Evolutionary conservation across 2,329 filamentous ascomycete genomes (phyloP), one percentile per base, ranked within the genome.

Genomic region (Claviceps maximensis): DNA sequence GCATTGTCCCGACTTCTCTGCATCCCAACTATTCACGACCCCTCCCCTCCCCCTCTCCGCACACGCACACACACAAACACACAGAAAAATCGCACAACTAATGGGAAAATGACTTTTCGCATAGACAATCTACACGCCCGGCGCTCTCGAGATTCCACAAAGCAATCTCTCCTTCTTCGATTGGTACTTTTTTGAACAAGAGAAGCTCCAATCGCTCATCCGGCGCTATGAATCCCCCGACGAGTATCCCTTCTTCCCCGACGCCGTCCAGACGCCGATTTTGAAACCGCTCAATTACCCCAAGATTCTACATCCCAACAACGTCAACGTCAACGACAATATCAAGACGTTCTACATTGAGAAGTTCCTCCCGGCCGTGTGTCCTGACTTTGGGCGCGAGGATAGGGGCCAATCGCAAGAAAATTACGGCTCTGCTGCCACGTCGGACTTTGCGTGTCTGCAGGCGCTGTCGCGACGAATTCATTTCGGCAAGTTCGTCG

Each of bases 401-500:
- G 90, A 96, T 68, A 78, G 89, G 54, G 88, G 87, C 49, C 90
- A 94, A 67, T 80, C 81, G 15, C 83, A 89, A 67, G 93, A 97
- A 71, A 96, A 98, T 72, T 98, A 97, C 72, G 93, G 93, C 17
- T 94, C 87, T 6, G 79, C 90, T 1, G 91, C 89, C 1, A 95
- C 89, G 1, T 89, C 86, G 66, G 93, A 98, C 69, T 93, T 98
- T 56, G 78, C 81, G 51, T 91, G 87, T 62, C 74, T 98, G 58
- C 93, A 98, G 73, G 87, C 93, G 3, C 73, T 98, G 47, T 94
- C 88, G 41, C 79, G 91, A 44, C 78, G 93, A 53, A 93, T 98
- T 60, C 93, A 98, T 70, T 98, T 95, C 72, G 93, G 93, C 60
- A 98, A 97, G 72, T 97, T 97, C 63, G 93, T 98, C 9, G 93